Conservation (phyloP, 768 basidiomycete species). For the Xanthoconium purpureum region DNA sequence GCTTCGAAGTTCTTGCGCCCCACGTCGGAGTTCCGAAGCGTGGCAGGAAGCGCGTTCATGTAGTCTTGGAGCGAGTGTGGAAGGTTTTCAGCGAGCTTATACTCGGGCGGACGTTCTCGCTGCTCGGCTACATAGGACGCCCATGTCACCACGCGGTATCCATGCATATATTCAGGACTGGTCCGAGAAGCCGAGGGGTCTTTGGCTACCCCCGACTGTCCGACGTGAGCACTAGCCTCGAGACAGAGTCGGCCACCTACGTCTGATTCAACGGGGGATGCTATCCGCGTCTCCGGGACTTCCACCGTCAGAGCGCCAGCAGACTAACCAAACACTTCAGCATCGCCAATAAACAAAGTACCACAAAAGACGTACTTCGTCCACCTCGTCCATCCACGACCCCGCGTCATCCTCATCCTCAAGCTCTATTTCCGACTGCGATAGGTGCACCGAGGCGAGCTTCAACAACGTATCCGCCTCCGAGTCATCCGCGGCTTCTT, state of each 20-base stretch:
- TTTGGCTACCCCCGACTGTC: not conserved
- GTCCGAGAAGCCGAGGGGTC: not conserved
- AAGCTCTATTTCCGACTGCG: no score
- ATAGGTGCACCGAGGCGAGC: no score
- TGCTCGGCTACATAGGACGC: conserved; percentile 15
- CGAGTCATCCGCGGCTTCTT: no score
- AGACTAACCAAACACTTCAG: no score
- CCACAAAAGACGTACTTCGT: no score
- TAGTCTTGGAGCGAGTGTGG: conserved; percentile 63
- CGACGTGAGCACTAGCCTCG: conserved; percentile 1
- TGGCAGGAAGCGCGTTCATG: conserved; percentile 50
- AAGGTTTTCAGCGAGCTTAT: conserved; percentile 45
- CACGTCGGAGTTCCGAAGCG: conserved; percentile 40
- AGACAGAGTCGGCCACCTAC: not conserved
- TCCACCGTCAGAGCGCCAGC: no score
- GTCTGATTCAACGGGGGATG: not conserved
- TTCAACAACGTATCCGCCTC: no score
- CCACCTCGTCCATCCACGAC: no score
- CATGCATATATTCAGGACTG: not conserved
- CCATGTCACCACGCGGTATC: conserved; percentile 23
- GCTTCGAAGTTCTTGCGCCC: conserved; percentile 59
- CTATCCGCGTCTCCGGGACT: no score
- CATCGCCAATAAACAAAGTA: no score
- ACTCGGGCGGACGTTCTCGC: conserved; percentile 20
- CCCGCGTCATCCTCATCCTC: no score